These are phyloP conservation scores for Anthracocystis panici-leucophaei DNA, from an alignment of 1,284 basidiomycete genomes.

Conservation along the genomic window DNA sequence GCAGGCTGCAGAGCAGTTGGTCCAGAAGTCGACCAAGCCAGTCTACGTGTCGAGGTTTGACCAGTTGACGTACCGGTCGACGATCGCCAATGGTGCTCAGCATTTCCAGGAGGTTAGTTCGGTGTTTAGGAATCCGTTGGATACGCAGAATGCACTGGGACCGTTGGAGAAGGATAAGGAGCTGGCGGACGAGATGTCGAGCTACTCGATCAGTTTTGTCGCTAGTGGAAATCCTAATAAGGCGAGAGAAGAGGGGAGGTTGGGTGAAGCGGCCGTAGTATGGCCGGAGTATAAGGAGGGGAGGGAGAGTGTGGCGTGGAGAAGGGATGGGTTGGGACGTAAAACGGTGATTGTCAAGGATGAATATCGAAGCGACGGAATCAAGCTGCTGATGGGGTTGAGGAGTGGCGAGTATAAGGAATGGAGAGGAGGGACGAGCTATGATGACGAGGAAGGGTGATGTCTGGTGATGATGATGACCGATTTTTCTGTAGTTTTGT, in stretches of 20 bases:
- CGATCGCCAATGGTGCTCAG: constrained; percentile 42
- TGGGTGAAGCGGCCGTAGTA: constrained; percentile 12
- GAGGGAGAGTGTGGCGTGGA: constrained; percentile 10
- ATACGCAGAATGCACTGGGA: constrained; percentile 54
- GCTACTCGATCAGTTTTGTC: constrained; percentile 59
- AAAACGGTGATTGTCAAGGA: constrained; percentile 13
- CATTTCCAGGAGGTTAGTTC: constrained; percentile 54
- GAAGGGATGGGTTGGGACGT: constrained; percentile 20
- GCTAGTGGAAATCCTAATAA: constrained; percentile 51
- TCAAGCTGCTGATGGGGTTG: constrained; percentile 28
- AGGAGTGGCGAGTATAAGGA: constrained; percentile 17
- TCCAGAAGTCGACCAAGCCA: constrained; percentile 1
- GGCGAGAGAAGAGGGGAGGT: constrained; percentile 8
- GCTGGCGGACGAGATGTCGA: constrained; percentile 54
- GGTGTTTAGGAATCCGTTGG: constrained; percentile 54
- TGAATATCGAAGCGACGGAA: constrained; percentile 21
- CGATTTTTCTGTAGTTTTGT: background rate
- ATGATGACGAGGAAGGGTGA: constrained; percentile 7
- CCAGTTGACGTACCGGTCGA: constrained; percentile 43
- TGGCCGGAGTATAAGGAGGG: constrained; percentile 50
- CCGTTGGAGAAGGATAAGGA: constrained; percentile 32
- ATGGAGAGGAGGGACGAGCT: constrained; percentile 30
- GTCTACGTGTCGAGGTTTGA: constrained; percentile 57
- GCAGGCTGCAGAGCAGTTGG: constrained; percentile 14
- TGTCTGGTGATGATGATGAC: constrained; percentile 8